phyloP scores from a whole-genome alignment of 2,329 filamentous ascomycete genomes.

The Exserohilum turcica region DNA sequence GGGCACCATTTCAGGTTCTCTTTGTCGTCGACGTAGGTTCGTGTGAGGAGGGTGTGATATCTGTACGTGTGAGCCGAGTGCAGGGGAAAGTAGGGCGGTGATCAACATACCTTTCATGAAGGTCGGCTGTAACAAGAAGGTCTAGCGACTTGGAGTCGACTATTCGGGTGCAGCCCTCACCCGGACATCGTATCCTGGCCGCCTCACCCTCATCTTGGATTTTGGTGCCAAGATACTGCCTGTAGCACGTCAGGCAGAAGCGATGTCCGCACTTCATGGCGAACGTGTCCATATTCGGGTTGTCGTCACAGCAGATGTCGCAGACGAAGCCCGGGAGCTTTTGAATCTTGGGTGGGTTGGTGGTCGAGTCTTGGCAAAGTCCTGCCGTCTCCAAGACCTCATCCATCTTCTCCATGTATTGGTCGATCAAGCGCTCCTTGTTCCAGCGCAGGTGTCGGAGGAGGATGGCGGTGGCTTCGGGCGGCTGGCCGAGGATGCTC shows the following conservation, averaged over 20 bases:
- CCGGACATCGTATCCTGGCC: conserved; percentile 90
- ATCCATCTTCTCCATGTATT: conserved; percentile 89
- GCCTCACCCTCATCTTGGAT: conserved; percentile 95
- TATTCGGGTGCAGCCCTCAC: conserved; percentile 83
- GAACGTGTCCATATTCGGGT: conserved; percentile 75
- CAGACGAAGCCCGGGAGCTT: conserved; percentile 78
- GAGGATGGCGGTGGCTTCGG: conserved; percentile 88
- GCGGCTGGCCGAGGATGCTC: conserved; percentile 84
- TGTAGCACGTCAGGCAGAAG: conserved; percentile 91
- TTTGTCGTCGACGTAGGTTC: conserved; percentile 97
- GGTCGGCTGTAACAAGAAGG: conserved; percentile 67
- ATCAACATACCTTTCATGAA: conserved; percentile 58
- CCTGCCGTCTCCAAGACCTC: conserved; percentile 84
- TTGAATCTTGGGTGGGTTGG: conserved; percentile 68
- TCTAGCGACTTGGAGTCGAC: conserved; percentile 89
- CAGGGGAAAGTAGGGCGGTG: neutral
- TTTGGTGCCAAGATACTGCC: conserved; percentile 89
- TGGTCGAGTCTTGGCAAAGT: conserved; percentile 61
- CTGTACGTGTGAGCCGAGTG: conserved; percentile 50
- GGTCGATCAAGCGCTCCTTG: conserved; percentile 90
- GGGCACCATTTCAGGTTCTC: conserved; percentile 97
- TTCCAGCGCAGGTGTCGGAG: conserved; percentile 93
- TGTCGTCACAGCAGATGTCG: conserved; percentile 96
- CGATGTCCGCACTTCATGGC: conserved; percentile 94
- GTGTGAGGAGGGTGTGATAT: conserved; percentile 84